These are phyloP conservation scores for Fraxinus greggii DNA, from an alignment of 305 asterid species.

Conservation along the genomic window DNA sequence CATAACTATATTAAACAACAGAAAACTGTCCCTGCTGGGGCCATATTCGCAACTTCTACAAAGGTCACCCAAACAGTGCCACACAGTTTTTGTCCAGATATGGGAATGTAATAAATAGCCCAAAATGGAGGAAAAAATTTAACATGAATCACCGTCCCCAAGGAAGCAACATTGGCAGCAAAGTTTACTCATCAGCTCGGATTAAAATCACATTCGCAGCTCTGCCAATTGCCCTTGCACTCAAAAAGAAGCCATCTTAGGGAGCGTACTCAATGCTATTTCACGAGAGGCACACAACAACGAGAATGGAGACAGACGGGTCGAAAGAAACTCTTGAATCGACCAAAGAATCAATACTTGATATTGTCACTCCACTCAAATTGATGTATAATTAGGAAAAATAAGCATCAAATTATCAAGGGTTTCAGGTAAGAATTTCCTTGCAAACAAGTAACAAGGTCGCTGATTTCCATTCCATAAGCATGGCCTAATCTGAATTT, in stretches of 20 bases:
- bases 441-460: constrained; percentile 61
- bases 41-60: constrained; percentile 51
- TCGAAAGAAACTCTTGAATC: constrained; percentile 31
- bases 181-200: constrained; percentile 28
- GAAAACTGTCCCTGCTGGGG: constrained; percentile 27
- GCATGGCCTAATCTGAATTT: constrained; percentile 41
- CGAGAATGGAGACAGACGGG: constrained; percentile 36
- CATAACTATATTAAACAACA: background rate
- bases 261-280: constrained; percentile 21
- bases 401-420: constrained; percentile 45
- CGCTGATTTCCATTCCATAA: constrained; percentile 53
- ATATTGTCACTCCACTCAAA: constrained; percentile 29
- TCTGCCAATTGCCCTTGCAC: constrained; percentile 41
- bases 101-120: constrained; percentile 44
- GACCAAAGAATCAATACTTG: constrained; percentile 46
- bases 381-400: constrained; percentile 49
- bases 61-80: constrained; percentile 37
- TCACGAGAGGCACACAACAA: constrained; percentile 28
- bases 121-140: constrained; percentile 40
- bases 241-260: constrained; percentile 33
- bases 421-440: constrained; percentile 61
- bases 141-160: constrained; percentile 38
- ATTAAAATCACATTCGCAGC: constrained; percentile 26
- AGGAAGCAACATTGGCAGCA: constrained; percentile 34
- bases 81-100: constrained; percentile 32